Evolutionary conservation across 768 basidiomycete genomes (phyloP).

Genomic region (Podaxis sp.): DNA sequence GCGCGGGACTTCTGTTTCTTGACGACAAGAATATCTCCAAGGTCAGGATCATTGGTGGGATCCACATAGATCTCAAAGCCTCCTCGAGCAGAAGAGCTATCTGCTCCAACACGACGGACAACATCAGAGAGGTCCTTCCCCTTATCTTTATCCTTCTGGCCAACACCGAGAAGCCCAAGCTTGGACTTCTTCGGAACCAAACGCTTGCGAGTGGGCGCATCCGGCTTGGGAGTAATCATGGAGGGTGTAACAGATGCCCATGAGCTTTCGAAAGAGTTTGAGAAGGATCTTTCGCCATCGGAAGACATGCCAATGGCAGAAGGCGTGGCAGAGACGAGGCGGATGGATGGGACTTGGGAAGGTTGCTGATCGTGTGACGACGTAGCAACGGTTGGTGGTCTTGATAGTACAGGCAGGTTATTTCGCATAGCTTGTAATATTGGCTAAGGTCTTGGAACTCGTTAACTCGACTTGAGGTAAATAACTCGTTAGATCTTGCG

Average conservation of each 20-base stretch:
- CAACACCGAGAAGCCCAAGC: conserved; percentile 41
- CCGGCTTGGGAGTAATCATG: conserved; percentile 32
- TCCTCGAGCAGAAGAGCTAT: conserved; percentile 31
- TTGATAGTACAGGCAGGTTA: not conserved
- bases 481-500: conserved; percentile 11
- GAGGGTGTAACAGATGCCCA: conserved; percentile 35
- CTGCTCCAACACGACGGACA: conserved; percentile 47
- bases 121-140: conserved; percentile 61
- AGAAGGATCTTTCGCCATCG: conserved; percentile 31
- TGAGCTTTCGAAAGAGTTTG: conserved; percentile 35
- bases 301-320: conserved; percentile 46
- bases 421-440: conserved; percentile 1
- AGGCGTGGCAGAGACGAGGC: conserved; percentile 69
- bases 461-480: not conserved
- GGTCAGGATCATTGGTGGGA: conserved; percentile 59
- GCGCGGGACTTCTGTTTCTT: conserved; percentile 75
- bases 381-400: not conserved
- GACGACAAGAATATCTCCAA: conserved; percentile 69
- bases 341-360: conserved; percentile 55
- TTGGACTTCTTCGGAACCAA: conserved; percentile 78
- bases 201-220: conserved; percentile 33
- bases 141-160: conserved; percentile 21
- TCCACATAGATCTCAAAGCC: conserved; percentile 77
- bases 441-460: conserved; percentile 6
- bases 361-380: conserved; percentile 21